Percentiles rank a stretch among this genome's conserved stretches.
Evolutionary conservation across 169 alveolate species (phyloP).

Genomic region (Plasmodium blacklocki): DNA sequence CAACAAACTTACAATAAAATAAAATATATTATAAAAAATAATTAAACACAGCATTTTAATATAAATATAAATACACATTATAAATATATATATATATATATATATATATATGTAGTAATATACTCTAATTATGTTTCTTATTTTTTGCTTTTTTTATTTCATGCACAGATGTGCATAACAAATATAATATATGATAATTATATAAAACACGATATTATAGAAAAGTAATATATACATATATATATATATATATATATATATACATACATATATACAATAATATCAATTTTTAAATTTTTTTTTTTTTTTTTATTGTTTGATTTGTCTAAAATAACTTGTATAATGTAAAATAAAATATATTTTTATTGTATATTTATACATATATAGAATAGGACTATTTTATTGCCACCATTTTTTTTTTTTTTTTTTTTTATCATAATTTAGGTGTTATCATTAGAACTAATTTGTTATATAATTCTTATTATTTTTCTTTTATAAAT

Average conservation of each 20-base stretch:
- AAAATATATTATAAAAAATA: neutral
- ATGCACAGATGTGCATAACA: slow-evolving; percentile 67
- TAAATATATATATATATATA: slow-evolving; percentile 5
- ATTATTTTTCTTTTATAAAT: neutral
- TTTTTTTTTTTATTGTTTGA: too few relatives aligned
- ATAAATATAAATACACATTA: neutral
- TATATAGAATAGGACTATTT: too few relatives aligned
- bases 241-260: slow-evolving; percentile 1
- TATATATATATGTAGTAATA: slow-evolving; percentile 5
- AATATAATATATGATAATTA: neutral
- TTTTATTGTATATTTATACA: too few relatives aligned
- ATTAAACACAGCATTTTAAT: slow-evolving; percentile 5
- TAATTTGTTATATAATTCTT: neutral
- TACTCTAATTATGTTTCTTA: neutral
- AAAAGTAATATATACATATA: slow-evolving; percentile 1
- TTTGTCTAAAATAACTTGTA: too few relatives aligned
- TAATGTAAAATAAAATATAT: too few relatives aligned
- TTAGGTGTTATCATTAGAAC: neutral
- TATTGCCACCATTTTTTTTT: too few relatives aligned
- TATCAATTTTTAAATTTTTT: neutral
- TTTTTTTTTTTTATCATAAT: too few relatives aligned
- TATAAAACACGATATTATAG: slow-evolving; percentile 12
- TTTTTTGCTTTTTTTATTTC: slow-evolving; percentile 3
- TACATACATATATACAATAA: neutral
- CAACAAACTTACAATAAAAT: neutral